phyloP scores from a whole-genome alignment of 2,329 filamentous ascomycete genomes.

The Fonsecaea pedrosoi region DNA sequence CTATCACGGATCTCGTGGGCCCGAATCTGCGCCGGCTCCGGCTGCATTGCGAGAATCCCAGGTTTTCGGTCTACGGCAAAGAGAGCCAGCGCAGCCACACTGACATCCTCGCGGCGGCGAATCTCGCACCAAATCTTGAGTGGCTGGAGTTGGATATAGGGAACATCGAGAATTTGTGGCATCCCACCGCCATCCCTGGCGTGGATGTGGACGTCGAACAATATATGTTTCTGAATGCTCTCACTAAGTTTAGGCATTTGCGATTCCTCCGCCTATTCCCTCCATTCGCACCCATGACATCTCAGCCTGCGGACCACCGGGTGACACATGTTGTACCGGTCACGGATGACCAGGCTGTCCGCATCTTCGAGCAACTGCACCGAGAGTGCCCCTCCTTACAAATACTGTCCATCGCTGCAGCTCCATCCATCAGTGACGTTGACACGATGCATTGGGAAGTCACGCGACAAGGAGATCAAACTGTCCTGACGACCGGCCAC shows the following conservation, averaged over 20 bases:
- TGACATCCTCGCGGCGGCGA: conserved; percentile 33
- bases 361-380: conserved; percentile 39
- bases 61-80: conserved; percentile 25
- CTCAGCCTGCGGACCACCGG: conserved; percentile 8
- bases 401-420: conserved; percentile 34
- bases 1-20: conserved; percentile 33
- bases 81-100: conserved; percentile 31
- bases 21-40: conserved; percentile 28
- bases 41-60: conserved; percentile 28
- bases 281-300: conserved; percentile 33
- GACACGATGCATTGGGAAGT: conserved; percentile 40
- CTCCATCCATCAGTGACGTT: conserved; percentile 28
- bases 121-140: conserved; percentile 35
- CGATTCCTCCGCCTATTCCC: conserved; percentile 38
- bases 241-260: conserved; percentile 37
- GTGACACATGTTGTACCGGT: conserved; percentile 26
- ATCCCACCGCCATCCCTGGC: conserved; percentile 39
- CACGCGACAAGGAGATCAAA: conserved; percentile 32
- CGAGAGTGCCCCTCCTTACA: conserved; percentile 32
- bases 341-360: conserved; percentile 37
- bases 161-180: conserved; percentile 38
- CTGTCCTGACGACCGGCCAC: conserved; percentile 38
- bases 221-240: conserved; percentile 36
- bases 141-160: conserved; percentile 39
- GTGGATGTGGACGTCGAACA: conserved; percentile 40